Conservation (phyloP, 1,284 basidiomycete species). For the Boletellus sp. region DNA sequence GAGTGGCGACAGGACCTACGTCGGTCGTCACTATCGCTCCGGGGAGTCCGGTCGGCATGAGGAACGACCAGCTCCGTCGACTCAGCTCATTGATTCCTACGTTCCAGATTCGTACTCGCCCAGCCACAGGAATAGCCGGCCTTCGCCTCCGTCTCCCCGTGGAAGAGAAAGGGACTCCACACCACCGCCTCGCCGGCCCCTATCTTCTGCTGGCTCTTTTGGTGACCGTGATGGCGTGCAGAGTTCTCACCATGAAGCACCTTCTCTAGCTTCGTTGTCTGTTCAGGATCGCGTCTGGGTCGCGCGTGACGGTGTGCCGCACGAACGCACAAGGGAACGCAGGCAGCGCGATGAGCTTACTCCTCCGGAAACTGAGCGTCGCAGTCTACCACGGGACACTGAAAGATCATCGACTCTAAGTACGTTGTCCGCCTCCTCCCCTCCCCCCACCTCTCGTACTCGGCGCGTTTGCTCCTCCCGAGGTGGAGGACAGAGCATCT, state of each 20-base stretch:
- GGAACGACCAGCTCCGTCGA: constrained; percentile 22
- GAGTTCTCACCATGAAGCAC: constrained; percentile 29
- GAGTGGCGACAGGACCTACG: constrained; percentile 37
- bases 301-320: constrained; percentile 10
- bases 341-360: constrained; percentile 26
- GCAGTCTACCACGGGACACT: constrained; percentile 37
- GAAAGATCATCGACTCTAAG: constrained; percentile 55
- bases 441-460: constrained; percentile 41
- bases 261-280: constrained; percentile 18
- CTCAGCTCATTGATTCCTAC: constrained; percentile 32
- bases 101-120: constrained; percentile 32
- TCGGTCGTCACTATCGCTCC: constrained; percentile 66
- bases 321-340: constrained; percentile 22
- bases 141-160: constrained; percentile 20
- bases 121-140: constrained; percentile 19
- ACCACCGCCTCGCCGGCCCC: constrained; percentile 17
- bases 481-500: constrained; percentile 45
- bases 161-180: constrained; percentile 24
- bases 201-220: constrained; percentile 20
- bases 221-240: constrained; percentile 22
- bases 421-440: constrained; percentile 74
- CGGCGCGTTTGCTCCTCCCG: constrained; percentile 43
- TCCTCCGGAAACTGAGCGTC: constrained; percentile 30
- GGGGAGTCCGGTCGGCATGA: constrained; percentile 32
- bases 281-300: constrained; percentile 24